These are phyloP conservation scores for Penicillium paneum DNA, from an alignment of 2,329 filamentous ascomycete species.

Conservation along the genomic window DNA sequence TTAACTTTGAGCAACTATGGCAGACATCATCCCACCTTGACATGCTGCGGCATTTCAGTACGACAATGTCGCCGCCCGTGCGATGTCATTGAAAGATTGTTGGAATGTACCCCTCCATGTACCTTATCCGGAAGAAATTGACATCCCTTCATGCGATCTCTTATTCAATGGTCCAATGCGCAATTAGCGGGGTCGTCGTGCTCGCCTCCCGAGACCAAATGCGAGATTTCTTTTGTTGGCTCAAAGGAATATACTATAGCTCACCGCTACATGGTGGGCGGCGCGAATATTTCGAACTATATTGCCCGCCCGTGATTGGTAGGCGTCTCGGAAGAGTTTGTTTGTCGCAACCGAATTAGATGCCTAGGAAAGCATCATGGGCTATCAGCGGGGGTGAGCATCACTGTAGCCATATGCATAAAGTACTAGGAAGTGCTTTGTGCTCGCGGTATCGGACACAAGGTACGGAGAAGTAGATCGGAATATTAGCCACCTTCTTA, in stretches of 20 bases:
- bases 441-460: conserved; percentile 5
- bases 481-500: not conserved
- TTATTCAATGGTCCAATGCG: not conserved
- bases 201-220: not conserved
- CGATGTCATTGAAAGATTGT: not conserved
- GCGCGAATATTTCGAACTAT: conserved; percentile 11
- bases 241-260: conserved; percentile 11
- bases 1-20: not conserved
- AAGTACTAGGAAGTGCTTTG: not conserved
- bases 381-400: conserved; percentile 2
- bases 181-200: not conserved
- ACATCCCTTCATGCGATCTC: conserved; percentile 1
- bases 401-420: conserved; percentile 9
- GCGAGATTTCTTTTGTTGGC: not conserved
- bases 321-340: conserved; percentile 7
- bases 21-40: not conserved
- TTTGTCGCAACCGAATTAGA: conserved; percentile 6
- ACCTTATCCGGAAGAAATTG: not conserved
- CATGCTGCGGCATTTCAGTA: conserved; percentile 2
- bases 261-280: conserved; percentile 25
- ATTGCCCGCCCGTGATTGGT: conserved; percentile 16
- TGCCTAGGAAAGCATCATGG: conserved; percentile 9
- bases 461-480: not conserved
- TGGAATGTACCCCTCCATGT: conserved; percentile 11
- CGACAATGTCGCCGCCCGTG: not conserved